These are phyloP conservation scores for Medicago lupulina DNA, from an alignment of 306 rosid species.

Conservation along the genomic window DNA sequence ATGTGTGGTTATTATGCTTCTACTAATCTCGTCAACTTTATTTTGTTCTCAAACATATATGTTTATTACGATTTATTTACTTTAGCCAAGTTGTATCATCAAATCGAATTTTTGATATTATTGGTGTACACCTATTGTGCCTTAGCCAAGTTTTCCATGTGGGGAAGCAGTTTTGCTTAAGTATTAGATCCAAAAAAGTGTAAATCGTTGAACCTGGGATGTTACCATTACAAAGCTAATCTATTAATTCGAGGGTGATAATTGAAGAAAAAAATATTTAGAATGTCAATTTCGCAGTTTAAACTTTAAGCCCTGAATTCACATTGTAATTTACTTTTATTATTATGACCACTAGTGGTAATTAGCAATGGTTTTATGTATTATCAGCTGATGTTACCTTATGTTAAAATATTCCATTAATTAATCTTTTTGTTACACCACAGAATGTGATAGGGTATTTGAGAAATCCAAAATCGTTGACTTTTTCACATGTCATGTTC, in stretches of 20 bases:
- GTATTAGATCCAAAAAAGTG: background rate
- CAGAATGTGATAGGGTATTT: background rate
- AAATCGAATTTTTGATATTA: background rate
- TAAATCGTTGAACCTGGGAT: background rate
- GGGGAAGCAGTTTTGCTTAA: background rate
- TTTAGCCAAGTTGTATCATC: background rate
- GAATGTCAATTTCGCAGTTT: background rate
- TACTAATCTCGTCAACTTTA: background rate
- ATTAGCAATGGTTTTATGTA: background rate
- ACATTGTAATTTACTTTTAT: background rate
- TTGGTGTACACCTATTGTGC: background rate
- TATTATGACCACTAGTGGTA: background rate
- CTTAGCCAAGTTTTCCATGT: too few species aligned
- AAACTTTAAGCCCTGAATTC: background rate
- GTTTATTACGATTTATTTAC: background rate
- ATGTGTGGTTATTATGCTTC: background rate
- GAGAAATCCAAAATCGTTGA: constrained; percentile 32
- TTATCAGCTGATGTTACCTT: background rate
- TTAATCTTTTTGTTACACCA: constrained; percentile 31
- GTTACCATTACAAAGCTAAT: background rate
- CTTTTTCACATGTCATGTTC: constrained; percentile 45
- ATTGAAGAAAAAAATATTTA: background rate
- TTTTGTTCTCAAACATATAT: background rate
- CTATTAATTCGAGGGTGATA: background rate
- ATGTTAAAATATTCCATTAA: background rate